These are phyloP conservation scores for Vachellia collinsii DNA, from an alignment of 306 rosid genomes.

Conservation along the genomic window DNA sequence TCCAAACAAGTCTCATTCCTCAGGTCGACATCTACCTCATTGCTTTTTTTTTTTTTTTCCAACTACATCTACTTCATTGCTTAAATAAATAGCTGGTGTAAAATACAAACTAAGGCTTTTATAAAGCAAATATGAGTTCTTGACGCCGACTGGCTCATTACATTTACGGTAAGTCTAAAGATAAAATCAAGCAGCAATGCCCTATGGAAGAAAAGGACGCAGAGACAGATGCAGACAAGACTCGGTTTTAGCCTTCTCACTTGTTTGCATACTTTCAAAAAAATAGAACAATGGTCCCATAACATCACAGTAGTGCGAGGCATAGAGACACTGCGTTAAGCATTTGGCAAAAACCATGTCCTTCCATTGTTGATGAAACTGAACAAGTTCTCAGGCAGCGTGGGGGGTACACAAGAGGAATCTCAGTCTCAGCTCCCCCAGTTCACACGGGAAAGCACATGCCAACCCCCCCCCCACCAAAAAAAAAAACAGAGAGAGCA, in stretches of 20 bases:
- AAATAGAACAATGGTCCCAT: background rate
- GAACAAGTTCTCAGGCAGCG: background rate
- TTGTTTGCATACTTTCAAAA: background rate
- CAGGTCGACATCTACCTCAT: background rate
- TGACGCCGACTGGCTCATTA: background rate
- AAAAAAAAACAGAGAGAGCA: background rate
- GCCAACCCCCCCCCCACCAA: background rate
- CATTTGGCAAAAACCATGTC: background rate
- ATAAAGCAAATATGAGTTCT: background rate
- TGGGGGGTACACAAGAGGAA: background rate
- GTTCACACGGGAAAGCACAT: background rate
- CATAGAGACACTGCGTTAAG: background rate
- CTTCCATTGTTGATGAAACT: background rate
- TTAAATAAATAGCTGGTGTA: too few species aligned
- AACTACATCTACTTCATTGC: background rate
- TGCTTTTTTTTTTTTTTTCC: too few species aligned
- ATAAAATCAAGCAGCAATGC: background rate
- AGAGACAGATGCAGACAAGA: background rate
- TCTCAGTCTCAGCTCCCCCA: background rate
- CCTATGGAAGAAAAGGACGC: background rate
- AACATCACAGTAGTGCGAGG: background rate
- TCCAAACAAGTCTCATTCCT: too few species aligned
- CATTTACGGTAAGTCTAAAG: background rate
- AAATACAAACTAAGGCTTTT: background rate
- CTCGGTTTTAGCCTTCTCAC: background rate